phyloP scores from a whole-genome alignment of 2,329 filamentous ascomycete genomes.

The Dothidotthia symphoricarpi region DNA sequence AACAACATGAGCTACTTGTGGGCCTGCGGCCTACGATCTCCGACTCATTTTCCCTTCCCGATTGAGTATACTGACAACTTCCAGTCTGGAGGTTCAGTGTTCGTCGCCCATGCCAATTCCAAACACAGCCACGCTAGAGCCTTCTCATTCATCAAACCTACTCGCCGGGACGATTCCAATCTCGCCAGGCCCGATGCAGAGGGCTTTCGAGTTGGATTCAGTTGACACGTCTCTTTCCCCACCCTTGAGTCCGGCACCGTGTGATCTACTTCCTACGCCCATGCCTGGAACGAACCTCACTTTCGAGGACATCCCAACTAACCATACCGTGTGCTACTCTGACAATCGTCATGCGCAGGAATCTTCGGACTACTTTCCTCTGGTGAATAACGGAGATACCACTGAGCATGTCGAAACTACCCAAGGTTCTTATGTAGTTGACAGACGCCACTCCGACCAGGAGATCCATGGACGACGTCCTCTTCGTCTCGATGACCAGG shows the following conservation, averaged over 20 bases:
- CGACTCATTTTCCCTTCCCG: too few species aligned
- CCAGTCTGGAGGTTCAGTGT: slow-evolving; percentile 21
- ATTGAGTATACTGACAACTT: slow-evolving; percentile 2
- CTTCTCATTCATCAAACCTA: slow-evolving; percentile 7
- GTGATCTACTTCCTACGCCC: slow-evolving; percentile 18
- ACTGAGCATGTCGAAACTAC: too few species aligned
- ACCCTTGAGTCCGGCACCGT: slow-evolving; percentile 1
- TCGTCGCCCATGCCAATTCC: slow-evolving; percentile 34
- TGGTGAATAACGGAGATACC: too few species aligned
- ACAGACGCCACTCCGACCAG: too few species aligned
- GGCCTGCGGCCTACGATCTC: too few species aligned
- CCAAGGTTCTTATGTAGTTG: too few species aligned
- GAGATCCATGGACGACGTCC: too few species aligned
- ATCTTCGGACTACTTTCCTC: slow-evolving; percentile 12
- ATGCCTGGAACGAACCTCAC: slow-evolving; percentile 27
- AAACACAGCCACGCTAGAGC: slow-evolving; percentile 7
- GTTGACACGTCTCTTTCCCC: slow-evolving; percentile 4
- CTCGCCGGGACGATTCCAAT: slow-evolving; percentile 26
- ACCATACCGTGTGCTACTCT: not conserved
- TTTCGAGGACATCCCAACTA: slow-evolving; percentile 13
- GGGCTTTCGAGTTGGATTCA: slow-evolving; percentile 17
- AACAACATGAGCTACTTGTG: too few species aligned
- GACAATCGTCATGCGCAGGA: not conserved
- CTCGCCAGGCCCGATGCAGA: slow-evolving; percentile 31
- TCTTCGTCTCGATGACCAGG: too few species aligned